Percentiles rank a stretch among this genome's conserved stretches.
These are phyloP conservation scores for Lactarius sanguifluus DNA, from an alignment of 768 basidiomycete species.

Conservation along the genomic window DNA sequence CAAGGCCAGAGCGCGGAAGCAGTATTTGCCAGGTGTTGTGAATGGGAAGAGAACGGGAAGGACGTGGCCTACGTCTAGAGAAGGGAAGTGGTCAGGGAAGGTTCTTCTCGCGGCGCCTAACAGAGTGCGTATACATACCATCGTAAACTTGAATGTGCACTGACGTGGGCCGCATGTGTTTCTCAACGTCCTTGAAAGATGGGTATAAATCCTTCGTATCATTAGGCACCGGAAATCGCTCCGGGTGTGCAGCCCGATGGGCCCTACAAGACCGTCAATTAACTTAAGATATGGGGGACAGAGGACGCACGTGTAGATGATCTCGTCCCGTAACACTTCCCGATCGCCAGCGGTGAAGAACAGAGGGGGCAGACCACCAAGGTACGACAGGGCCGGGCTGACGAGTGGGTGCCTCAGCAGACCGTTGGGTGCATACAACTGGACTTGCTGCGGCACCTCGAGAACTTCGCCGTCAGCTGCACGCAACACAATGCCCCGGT, in stretches of 20 bases:
- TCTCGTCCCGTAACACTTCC: conserved; percentile 91
- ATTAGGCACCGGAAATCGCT: conserved; percentile 54
- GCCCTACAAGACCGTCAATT: conserved; percentile 48
- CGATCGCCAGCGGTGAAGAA: conserved; percentile 83
- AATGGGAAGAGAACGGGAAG: conserved; percentile 74
- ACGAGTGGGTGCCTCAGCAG: conserved; percentile 78
- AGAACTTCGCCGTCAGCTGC: conserved; percentile 53
- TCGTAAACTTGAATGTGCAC: conserved; percentile 95
- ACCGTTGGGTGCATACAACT: conserved; percentile 82
- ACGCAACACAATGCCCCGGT: conserved; percentile 48
- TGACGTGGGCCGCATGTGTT: conserved; percentile 57
- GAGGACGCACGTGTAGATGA: conserved; percentile 71
- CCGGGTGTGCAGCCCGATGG: conserved; percentile 88
- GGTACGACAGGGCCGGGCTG: conserved; percentile 74
- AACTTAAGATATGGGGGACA: not conserved
- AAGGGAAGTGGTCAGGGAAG: not conserved
- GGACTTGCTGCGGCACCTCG: conserved; percentile 67
- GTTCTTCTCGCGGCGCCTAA: conserved; percentile 20
- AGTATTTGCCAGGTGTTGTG: conserved; percentile 76
- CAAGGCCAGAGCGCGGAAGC: conserved; percentile 71
- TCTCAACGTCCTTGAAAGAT: conserved; percentile 52
- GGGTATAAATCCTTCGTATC: conserved; percentile 55
- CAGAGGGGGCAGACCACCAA: conserved; percentile 90
- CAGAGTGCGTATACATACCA: conserved; percentile 44
- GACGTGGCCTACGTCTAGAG: conserved; percentile 66